Evolutionary conservation across 306 rosid genomes (phyloP).

Genomic region (Vigna mungo): DNA sequence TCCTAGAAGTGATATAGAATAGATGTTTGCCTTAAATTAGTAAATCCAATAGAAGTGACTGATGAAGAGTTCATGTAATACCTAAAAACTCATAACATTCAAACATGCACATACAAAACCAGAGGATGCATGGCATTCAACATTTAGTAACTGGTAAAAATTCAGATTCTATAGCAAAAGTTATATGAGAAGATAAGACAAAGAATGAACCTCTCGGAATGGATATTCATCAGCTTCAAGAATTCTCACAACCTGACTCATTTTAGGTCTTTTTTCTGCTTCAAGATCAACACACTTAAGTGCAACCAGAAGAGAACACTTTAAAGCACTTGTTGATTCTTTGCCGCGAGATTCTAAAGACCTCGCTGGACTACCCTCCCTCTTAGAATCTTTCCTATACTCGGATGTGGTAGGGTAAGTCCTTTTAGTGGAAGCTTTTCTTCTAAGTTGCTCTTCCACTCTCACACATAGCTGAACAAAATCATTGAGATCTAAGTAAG

Average conservation of each 20-base stretch:
- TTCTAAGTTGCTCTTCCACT: too few species aligned
- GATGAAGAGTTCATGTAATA: neutral
- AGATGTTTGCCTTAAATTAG: neutral
- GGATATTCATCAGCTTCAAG: conserved; percentile 94
- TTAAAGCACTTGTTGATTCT: conserved; percentile 72
- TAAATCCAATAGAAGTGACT: neutral
- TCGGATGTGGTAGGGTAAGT: too few species aligned
- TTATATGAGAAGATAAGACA: conserved; percentile 19
- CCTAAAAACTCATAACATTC: neutral
- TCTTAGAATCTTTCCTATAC: too few species aligned
- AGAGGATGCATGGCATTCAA: neutral
- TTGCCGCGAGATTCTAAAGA: too few species aligned
- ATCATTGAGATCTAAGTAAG: too few species aligned
- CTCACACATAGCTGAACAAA: too few species aligned
- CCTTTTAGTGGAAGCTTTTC: too few species aligned
- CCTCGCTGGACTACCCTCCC: too few species aligned
- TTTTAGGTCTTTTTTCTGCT: conserved; percentile 88
- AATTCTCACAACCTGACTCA: conserved; percentile 94
- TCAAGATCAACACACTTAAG: conserved; percentile 94
- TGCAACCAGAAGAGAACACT: conserved; percentile 83
- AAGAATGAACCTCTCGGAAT: conserved; percentile 80
- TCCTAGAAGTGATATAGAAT: conserved; percentile 60
- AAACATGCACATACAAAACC: neutral
- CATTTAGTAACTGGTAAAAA: neutral
- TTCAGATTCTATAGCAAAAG: conserved; percentile 1